Evolutionary conservation across 805 yeast genomes (phyloP), one percentile per base, ranked within the genome.

Genomic region (Dipodascopsis uninucleata): DNA sequence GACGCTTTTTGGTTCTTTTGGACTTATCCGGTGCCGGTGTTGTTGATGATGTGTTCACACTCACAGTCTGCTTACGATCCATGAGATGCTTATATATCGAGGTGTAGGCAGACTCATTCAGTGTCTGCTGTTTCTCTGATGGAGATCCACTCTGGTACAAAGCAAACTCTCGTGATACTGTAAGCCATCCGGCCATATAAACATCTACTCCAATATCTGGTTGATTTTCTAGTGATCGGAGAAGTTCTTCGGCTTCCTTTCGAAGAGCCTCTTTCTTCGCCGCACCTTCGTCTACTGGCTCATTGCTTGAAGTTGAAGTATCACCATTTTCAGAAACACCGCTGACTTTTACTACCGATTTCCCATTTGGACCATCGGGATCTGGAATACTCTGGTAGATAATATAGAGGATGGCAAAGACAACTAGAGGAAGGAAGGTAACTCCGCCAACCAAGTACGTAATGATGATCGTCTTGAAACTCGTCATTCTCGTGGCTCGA

Each of bases 401-500:
- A 28, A 70, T 53, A 52, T 63, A 75, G 16, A 75, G 47, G 26
- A 73, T 60, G 1, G 60, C 56, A 1, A 71, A 24, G 0, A 79
- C 28, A 1, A 77, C 45, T 28, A 81, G 48, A 1, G 95, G 96
- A 18, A 86, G 63, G 51, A 89, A 77, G 0, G 96, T 86, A 5
- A 87, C 39, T 0, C 96, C 96, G 5, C 97, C 97, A 2, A 84
- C 34, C 1, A 86, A 39, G 60, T 86, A 87, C 0, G 74, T 68
- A 16, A 69, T 55, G 0, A 80, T 31, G 33, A 71, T 64, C n/a
- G 52, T 22, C 24, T 36, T 37, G 28, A 55, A 28, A 18, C 46
- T 35, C 36, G 52, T 37, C 44, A 43, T 45, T n/a, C n/a, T n/a
- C n/a, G n/a, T n/a, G n/a, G n/a, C n/a, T n/a, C n/a, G n/a, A n/a